Evolutionary conservation across 306 rosid species (phyloP).

Genomic region (Trifolium repens): DNA sequence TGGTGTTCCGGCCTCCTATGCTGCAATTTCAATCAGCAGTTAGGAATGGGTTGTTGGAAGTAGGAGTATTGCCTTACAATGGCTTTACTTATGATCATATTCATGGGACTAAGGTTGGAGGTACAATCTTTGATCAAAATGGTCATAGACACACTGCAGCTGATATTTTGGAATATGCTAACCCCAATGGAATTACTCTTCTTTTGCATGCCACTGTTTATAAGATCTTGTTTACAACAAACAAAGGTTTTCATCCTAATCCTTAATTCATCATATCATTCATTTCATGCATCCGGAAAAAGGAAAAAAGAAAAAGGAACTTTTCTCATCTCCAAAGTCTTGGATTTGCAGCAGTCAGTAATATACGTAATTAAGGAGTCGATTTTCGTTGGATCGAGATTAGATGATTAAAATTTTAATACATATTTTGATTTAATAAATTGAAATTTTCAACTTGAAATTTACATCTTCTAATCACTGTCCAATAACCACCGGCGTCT

Average conservation of each 20-base stretch:
- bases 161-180: slow-evolving; percentile 64
- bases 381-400: too few species aligned
- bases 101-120: slow-evolving; percentile 77
- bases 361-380: too few species aligned
- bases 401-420: too few species aligned
- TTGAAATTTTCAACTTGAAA: too few species aligned
- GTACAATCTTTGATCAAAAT: slow-evolving; percentile 62
- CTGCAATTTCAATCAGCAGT: slow-evolving; percentile 73
- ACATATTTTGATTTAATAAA: too few species aligned
- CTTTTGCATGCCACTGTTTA: slow-evolving; percentile 66
- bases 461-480: too few species aligned
- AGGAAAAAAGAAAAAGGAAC: too few species aligned
- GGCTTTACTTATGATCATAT: slow-evolving; percentile 77
- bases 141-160: slow-evolving; percentile 82
- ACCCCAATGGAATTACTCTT: slow-evolving; percentile 52
- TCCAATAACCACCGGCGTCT: too few species aligned
- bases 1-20: slow-evolving; percentile 62
- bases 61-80: slow-evolving; percentile 62
- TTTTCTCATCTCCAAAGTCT: too few species aligned
- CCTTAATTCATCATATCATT: neutral
- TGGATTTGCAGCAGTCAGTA: too few species aligned
- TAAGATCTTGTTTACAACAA: slow-evolving; percentile 50
- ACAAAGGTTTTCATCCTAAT: slow-evolving; percentile 9
- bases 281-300: neutral
- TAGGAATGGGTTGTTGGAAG: slow-evolving; percentile 56